A percentile compares a stretch with the other conserved stretches of the same genome.
Conservation (phyloP, 2,329 filamentous ascomycete species). For the Sarocladiaceae sp. region DNA sequence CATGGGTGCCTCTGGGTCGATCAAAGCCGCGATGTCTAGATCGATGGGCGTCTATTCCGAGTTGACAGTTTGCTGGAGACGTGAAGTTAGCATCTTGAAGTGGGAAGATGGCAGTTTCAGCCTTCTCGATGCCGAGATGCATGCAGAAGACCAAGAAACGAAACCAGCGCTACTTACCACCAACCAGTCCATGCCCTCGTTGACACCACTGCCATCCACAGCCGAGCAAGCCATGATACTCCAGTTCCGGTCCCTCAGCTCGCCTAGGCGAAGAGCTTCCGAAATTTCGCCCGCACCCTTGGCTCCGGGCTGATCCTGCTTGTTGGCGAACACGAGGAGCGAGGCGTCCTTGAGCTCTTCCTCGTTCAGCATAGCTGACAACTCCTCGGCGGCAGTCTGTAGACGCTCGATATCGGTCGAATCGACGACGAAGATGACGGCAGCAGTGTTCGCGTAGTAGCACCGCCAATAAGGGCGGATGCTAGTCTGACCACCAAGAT, state of each 20-base stretch:
- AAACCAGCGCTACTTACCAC: conserved; percentile 53
- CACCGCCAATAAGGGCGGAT: conserved; percentile 99
- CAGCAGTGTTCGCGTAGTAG: conserved; percentile 98
- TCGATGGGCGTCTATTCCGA: conserved; percentile 12
- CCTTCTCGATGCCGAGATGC: background rate
- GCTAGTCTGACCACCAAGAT: conserved; percentile 95
- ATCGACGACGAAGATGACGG: conserved; percentile 97
- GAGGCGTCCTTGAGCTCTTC: conserved; percentile 92
- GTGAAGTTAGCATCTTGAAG: background rate
- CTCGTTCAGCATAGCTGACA: conserved; percentile 92
- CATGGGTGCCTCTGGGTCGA: background rate
- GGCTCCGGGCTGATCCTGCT: conserved; percentile 95
- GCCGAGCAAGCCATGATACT: conserved; percentile 97
- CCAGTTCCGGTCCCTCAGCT: conserved; percentile 95
- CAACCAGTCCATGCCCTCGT: conserved; percentile 98
- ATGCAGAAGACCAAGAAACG: background rate
- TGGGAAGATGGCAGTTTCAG: background rate
- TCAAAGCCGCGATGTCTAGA: background rate
- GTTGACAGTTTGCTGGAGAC: conserved; percentile 20
- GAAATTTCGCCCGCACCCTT: conserved; percentile 96
- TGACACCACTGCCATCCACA: conserved; percentile 89
- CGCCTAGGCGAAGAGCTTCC: conserved; percentile 81
- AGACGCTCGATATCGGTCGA: conserved; percentile 95
- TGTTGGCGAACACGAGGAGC: conserved; percentile 94
- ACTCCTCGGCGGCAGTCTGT: conserved; percentile 85